Percentiles rank a stretch among this genome's conserved stretches.
Conservation (phyloP, 768 basidiomycete genomes). For the Naganishia friedmannii region DNA sequence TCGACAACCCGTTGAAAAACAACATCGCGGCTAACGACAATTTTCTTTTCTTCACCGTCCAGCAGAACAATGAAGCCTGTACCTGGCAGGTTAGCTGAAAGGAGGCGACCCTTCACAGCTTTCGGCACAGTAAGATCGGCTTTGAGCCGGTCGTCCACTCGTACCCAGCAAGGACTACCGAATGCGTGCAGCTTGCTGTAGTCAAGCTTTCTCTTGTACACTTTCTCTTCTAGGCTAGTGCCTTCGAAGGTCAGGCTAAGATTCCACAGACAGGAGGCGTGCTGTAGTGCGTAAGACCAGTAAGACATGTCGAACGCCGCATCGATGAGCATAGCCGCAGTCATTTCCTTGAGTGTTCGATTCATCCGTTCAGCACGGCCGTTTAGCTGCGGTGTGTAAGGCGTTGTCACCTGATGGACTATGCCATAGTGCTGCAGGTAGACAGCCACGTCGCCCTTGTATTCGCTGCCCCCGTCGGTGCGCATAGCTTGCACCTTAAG, state of each 20-base stretch:
- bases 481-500: slow-evolving; percentile 26
- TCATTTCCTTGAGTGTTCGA: slow-evolving; percentile 35
- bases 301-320: slow-evolving; percentile 18
- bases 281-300: slow-evolving; percentile 26
- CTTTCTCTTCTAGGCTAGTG: background rate
- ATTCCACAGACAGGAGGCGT: slow-evolving; percentile 1
- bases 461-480: slow-evolving; percentile 35
- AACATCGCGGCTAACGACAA: background rate
- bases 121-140: background rate
- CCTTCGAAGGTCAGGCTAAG: background rate
- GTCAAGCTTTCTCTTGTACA: slow-evolving; percentile 7
- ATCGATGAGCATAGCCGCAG: slow-evolving; percentile 25
- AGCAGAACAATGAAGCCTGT: background rate
- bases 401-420: slow-evolving; percentile 23
- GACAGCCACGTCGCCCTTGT: background rate
- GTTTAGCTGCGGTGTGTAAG: slow-evolving; percentile 31
- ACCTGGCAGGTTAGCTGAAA: background rate
- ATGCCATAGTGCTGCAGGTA: slow-evolving; percentile 20
- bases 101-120: background rate
- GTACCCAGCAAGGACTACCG: background rate
- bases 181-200: slow-evolving; percentile 2
- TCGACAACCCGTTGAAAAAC: slow-evolving; percentile 36
- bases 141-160: background rate
- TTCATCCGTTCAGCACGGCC: slow-evolving; percentile 34
- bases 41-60: background rate